A percentile compares a stretch with the other conserved stretches of the same genome.
These are phyloP conservation scores for Coemansia reversa DNA, from an alignment of 192 early-diverging fungal genomes.

Conservation along the genomic window DNA sequence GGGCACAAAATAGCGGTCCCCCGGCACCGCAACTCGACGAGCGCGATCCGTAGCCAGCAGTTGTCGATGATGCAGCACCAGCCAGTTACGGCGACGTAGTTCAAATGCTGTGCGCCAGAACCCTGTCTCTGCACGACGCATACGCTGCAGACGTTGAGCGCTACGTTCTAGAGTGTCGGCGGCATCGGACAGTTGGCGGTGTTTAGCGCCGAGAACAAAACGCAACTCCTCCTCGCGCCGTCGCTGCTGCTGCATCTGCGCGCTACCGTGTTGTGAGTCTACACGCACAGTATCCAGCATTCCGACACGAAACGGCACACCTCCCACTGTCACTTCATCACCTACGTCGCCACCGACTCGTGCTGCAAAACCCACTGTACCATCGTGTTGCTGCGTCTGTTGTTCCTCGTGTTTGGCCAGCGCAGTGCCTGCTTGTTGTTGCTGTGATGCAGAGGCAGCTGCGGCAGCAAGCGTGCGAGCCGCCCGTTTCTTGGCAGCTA, in stretches of 20 bases:
- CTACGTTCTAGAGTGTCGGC: slow-evolving; percentile 33
- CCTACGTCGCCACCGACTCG: slow-evolving; percentile 14
- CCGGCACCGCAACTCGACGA: background rate
- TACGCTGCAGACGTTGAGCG: slow-evolving; percentile 11
- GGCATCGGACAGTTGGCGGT: slow-evolving; percentile 36
- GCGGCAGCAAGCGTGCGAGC: slow-evolving; percentile 4
- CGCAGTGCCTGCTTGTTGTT: background rate
- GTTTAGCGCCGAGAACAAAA: slow-evolving; percentile 51
- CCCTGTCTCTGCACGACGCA: slow-evolving; percentile 20
- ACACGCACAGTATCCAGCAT: slow-evolving; percentile 30
- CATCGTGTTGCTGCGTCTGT: background rate
- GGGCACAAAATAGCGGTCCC: slow-evolving; percentile 38
- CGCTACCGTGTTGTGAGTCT: background rate
- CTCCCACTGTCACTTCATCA: slow-evolving; percentile 37
- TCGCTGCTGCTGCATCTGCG: slow-evolving; percentile 3
- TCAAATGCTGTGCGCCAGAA: slow-evolving; percentile 50
- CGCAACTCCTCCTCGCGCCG: slow-evolving; percentile 24
- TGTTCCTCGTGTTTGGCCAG: slow-evolving; percentile 22
- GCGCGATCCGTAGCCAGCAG: background rate
- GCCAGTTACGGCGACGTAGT: slow-evolving; percentile 34
- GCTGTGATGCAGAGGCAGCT: background rate
- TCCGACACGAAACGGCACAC: slow-evolving; percentile 31
- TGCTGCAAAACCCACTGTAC: slow-evolving; percentile 12
- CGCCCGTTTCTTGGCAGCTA: slow-evolving; percentile 38
- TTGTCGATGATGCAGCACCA: slow-evolving; percentile 41